These are phyloP conservation scores for Chalara sp. DNA, from an alignment of 2,329 filamentous ascomycete genomes.

Conservation along the genomic window DNA sequence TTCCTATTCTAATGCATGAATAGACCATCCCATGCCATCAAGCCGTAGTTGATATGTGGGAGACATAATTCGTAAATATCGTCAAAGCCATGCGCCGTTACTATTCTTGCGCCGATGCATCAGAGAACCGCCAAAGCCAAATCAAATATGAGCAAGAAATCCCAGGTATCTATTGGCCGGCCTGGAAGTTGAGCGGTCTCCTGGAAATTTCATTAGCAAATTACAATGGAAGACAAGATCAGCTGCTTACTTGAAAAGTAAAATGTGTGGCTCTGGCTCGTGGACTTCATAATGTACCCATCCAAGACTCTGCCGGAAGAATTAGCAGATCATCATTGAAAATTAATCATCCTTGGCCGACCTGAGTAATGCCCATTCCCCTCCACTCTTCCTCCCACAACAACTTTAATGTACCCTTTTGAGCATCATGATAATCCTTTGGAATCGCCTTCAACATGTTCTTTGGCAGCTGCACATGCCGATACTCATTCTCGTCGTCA, in stretches of 20 bases:
- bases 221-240: too few species aligned
- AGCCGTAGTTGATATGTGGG: conserved; percentile 20
- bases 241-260: conserved; percentile 80
- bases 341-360: conserved; percentile 33
- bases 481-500: conserved; percentile 90
- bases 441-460: conserved; percentile 97
- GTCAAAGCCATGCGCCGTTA: conserved; percentile 18
- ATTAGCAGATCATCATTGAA: conserved; percentile 5
- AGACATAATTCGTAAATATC: conserved; percentile 28
- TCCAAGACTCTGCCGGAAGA: conserved; percentile 68
- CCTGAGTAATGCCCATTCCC: conserved; percentile 93
- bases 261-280: conserved; percentile 95
- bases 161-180: conserved; percentile 16
- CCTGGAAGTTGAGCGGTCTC: conserved; percentile 23
- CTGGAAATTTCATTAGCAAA: conserved; percentile 31
- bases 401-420: conserved; percentile 88
- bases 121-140: conserved; percentile 19
- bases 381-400: conserved; percentile 99
- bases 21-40: conserved; percentile 6
- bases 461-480: conserved; percentile 95
- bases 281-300: conserved; percentile 99
- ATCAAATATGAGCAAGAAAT: conserved; percentile 10
- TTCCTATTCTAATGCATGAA: conserved; percentile 25
- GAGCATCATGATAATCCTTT: conserved; percentile 83
- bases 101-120: conserved; percentile 19